Conservation (phyloP, 2,329 filamentous ascomycete species). For the Simplicillium aogashimaense region DNA sequence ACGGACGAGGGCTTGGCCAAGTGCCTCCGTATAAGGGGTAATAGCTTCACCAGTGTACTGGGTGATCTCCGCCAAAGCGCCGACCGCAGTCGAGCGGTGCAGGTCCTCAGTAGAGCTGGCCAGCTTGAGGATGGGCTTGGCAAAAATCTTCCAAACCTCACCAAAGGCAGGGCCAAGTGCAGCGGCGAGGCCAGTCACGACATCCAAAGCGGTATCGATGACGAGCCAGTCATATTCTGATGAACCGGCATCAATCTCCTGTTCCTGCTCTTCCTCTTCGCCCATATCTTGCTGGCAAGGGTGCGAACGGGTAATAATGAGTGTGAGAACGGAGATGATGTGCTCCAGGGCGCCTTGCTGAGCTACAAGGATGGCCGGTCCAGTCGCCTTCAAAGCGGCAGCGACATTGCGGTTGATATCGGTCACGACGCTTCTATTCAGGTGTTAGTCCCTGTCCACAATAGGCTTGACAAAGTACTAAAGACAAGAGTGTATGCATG, state of each 20-base stretch:
- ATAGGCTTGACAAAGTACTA: slow-evolving; percentile 7
- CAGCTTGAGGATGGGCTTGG: slow-evolving; percentile 84
- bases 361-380: slow-evolving; percentile 72
- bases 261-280: slow-evolving; percentile 61
- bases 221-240: slow-evolving; percentile 98
- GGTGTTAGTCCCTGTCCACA: slow-evolving; percentile 28
- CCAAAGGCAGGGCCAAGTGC: slow-evolving; percentile 74
- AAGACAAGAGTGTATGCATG: slow-evolving; percentile 14
- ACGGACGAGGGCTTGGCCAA: slow-evolving; percentile 75
- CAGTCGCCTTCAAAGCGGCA: slow-evolving; percentile 81
- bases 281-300: slow-evolving; percentile 87
- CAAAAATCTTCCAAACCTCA: slow-evolving; percentile 91
- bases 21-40: slow-evolving; percentile 65
- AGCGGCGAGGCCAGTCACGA: slow-evolving; percentile 72
- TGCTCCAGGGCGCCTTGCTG: slow-evolving; percentile 60
- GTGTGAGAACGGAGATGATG: slow-evolving; percentile 62
- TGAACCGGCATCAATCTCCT: slow-evolving; percentile 62
- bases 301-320: slow-evolving; percentile 83
- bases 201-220: slow-evolving; percentile 88
- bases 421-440: slow-evolving; percentile 67
- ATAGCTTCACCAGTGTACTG: slow-evolving; percentile 75
- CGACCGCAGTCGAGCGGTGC: slow-evolving; percentile 83
- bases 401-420: slow-evolving; percentile 93
- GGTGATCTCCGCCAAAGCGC: slow-evolving; percentile 84
- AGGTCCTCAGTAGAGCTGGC: slow-evolving; percentile 76